Evolutionary conservation across 352 stramenopile species (phyloP).

Genomic region (Phytopythium mirpurense): DNA sequence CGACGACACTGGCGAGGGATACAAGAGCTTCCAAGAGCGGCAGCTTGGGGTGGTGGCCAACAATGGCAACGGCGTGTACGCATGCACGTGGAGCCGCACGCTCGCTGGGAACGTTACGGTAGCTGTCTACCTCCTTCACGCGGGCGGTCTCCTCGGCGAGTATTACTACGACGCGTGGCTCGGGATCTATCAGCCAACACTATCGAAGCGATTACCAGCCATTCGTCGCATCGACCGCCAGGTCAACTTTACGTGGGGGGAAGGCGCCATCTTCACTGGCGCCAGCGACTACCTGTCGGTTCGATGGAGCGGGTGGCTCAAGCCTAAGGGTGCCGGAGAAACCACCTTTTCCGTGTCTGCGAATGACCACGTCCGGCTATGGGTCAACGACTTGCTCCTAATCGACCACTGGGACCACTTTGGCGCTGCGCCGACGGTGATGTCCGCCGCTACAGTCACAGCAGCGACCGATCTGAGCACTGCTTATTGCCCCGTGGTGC

Average conservation of each 20-base stretch:
- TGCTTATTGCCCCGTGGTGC: slow-evolving; percentile 37
- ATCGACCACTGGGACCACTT: slow-evolving; percentile 56
- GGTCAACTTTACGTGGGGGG: slow-evolving; percentile 73
- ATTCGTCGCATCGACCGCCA: slow-evolving; percentile 52
- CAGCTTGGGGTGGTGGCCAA: slow-evolving; percentile 17
- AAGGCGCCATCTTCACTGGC: slow-evolving; percentile 36
- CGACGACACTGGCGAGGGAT: neutral
- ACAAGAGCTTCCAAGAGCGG: slow-evolving; percentile 9
- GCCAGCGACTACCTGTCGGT: slow-evolving; percentile 51
- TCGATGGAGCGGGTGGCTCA: slow-evolving; percentile 65
- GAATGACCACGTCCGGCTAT: slow-evolving; percentile 56
- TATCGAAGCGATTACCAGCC: slow-evolving; percentile 6
- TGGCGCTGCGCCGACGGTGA: slow-evolving; percentile 13
- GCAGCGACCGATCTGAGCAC: slow-evolving; percentile 21
- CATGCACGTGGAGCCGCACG: slow-evolving; percentile 42
- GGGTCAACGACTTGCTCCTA: slow-evolving; percentile 53
- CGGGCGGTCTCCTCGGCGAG: slow-evolving; percentile 51
- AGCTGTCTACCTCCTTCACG: slow-evolving; percentile 47
- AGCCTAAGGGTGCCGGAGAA: slow-evolving; percentile 29
- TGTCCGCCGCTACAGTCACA: slow-evolving; percentile 8
- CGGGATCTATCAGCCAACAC: slow-evolving; percentile 7
- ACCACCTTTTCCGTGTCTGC: slow-evolving; percentile 40
- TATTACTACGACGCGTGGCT: slow-evolving; percentile 72
- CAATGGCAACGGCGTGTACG: slow-evolving; percentile 29
- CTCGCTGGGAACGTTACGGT: slow-evolving; percentile 44